Evolutionary conservation across 495 filamentous ascomycete species (phyloP), one percentile per base, ranked within the genome.

Genomic region (Diplogelasinospora grovesii): DNA sequence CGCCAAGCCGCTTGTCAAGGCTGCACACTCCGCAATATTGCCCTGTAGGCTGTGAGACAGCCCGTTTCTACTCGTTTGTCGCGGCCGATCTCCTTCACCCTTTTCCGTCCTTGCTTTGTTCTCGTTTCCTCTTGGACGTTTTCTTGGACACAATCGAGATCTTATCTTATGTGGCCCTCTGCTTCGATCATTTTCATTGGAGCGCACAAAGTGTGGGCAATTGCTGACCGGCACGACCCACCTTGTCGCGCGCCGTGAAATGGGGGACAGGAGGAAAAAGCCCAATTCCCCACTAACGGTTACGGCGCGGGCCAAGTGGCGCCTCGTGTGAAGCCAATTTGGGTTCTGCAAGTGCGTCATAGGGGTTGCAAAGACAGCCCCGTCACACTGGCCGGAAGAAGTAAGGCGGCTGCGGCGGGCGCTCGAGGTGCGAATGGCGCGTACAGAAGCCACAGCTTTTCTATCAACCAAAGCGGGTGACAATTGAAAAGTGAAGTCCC

Each of bases 321-420:
- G 48, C 36, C 47, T 42, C 37, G 37, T 51, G 53, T 52, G 50
- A 44, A 36, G 43, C 34, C 43, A 50, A 38, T 49, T 43, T 39
- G 45, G 36, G 43, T 39, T 45, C 45, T 27, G 26, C 39, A 43
- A 55, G 46, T 60, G 57, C 57, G 57, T 60, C 57, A 60, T 60
- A 50, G 48, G 51, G 56, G 45, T 31, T 6, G 20, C n/a, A n/a
- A 29, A n/a, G 31, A 28, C 13, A 28, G 36, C 22, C 9, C 27
- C 13, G 39, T 36, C 21, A 28, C 20, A 35, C 15, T 22, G 27
- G 36, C 24, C 15, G 30, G 26, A 29, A 3, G 23, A 13, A 11
- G 18, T 14, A 15, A 26, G 10, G 10, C 9, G 21, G 4, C 28
- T 8, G 11, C 13, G 35, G n/a, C 6, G n/a, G 21, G n/a, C 11